These are phyloP conservation scores for Leccinum aurantiacum DNA, from an alignment of 768 basidiomycete species.

Conservation along the genomic window DNA sequence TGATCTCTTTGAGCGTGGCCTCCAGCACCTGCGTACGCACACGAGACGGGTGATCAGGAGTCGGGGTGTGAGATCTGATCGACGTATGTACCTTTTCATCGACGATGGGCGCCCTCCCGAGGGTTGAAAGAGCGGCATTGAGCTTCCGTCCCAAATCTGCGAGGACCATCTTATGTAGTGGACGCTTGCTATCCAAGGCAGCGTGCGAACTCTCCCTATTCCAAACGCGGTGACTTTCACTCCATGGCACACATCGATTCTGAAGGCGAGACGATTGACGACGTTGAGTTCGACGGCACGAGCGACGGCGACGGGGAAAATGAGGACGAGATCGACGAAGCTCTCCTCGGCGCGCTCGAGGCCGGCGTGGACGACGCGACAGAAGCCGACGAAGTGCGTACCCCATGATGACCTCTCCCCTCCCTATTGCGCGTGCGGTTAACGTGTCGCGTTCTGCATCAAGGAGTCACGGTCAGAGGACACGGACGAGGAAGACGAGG, in stretches of 20 bases:
- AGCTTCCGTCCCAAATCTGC: conserved; percentile 93
- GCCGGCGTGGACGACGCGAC: conserved; percentile 60
- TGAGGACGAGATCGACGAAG: conserved; percentile 57
- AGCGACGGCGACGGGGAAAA: conserved; percentile 46
- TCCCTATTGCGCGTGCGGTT: not conserved
- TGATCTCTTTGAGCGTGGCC: conserved; percentile 91
- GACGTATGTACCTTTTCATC: conserved; percentile 77
- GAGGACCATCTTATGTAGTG: conserved; percentile 72
- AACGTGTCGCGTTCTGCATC: conserved; percentile 6
- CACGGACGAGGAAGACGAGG: conserved; percentile 57
- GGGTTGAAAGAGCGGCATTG: conserved; percentile 88
- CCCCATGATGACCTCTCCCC: not conserved
- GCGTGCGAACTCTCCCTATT: conserved; percentile 31
- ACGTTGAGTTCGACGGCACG: conserved; percentile 51
- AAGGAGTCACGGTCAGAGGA: conserved; percentile 62
- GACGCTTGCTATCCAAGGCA: conserved; percentile 14
- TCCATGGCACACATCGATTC: conserved; percentile 58
- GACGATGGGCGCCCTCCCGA: conserved; percentile 81
- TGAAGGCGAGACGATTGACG: conserved; percentile 62
- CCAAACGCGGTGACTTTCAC: not conserved
- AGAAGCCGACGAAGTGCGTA: conserved; percentile 70
- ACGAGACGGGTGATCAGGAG: conserved; percentile 1
- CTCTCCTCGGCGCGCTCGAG: conserved; percentile 59
- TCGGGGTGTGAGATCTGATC: not conserved
- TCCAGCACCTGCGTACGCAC: conserved; percentile 74